A percentile compares a stretch with the other conserved stretches of the same genome.
Conservation (phyloP, 768 basidiomycete genomes). For the Sarcomyxa edulis region DNA sequence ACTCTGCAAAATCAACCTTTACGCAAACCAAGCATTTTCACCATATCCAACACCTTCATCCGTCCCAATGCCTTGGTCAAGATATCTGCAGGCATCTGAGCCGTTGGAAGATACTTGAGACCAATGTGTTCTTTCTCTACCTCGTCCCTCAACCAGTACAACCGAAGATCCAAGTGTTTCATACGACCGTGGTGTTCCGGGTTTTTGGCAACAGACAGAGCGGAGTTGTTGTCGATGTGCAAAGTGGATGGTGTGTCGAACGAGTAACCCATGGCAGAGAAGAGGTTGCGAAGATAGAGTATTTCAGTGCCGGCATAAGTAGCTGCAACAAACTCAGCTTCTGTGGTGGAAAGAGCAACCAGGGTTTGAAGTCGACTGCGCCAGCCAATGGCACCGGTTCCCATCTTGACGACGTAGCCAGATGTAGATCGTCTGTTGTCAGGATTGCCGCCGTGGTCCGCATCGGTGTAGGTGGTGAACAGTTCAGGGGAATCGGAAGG, state of each 20-base stretch:
- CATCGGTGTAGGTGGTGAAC: constrained; percentile 19
- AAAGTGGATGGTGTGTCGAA: constrained; percentile 17
- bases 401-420: constrained; percentile 31
- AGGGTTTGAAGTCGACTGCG: constrained; percentile 27
- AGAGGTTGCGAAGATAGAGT: constrained; percentile 22
- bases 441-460: constrained; percentile 20
- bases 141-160: constrained; percentile 18
- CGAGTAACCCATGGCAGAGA: constrained; percentile 19
- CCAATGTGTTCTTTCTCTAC: constrained; percentile 10
- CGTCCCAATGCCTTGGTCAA: constrained; percentile 16
- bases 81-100: constrained; percentile 18
- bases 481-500: constrained; percentile 6
- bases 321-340: constrained; percentile 34
- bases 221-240: constrained; percentile 29
- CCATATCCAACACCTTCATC: constrained; percentile 5
- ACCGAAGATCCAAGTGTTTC: constrained; percentile 23
- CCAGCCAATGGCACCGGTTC: constrained; percentile 31
- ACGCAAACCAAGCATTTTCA: too few species aligned
- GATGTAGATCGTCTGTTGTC: constrained; percentile 29
- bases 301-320: constrained; percentile 23
- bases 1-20: too few species aligned
- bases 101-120: constrained; percentile 10
- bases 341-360: constrained; percentile 32
- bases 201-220: constrained; percentile 25
- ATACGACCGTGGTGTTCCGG: constrained; percentile 27